Conservation (phyloP, 2,329 filamentous ascomycete species). For the Emergomyces orientalis region DNA sequence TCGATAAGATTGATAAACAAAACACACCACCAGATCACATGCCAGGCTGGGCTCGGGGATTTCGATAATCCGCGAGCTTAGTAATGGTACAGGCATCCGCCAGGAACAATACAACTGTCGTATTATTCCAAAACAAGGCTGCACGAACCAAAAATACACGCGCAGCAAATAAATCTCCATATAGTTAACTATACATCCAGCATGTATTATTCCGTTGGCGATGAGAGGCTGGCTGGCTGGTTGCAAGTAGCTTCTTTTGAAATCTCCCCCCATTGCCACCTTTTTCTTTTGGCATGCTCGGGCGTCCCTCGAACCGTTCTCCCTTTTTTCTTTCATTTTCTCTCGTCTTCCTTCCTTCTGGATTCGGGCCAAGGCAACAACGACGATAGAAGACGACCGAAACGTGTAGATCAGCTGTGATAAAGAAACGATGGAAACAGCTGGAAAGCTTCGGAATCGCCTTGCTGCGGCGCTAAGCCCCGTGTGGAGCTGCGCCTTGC, state of each 20-base stretch:
- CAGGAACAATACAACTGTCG: not conserved
- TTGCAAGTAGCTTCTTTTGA: too few relatives aligned
- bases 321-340: too few relatives aligned
- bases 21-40: too few relatives aligned
- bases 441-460: constrained; percentile 16
- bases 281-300: too few relatives aligned
- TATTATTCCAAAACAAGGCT: not conserved
- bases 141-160: not conserved
- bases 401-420: constrained; percentile 8
- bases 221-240: too few relatives aligned
- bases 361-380: not conserved
- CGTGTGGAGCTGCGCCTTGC: constrained; percentile 8
- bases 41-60: too few relatives aligned
- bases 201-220: too few relatives aligned
- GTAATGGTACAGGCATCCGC: not conserved
- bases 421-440: constrained; percentile 8
- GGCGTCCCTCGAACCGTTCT: too few relatives aligned
- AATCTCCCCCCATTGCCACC: too few relatives aligned
- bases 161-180: not conserved
- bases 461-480: constrained; percentile 11
- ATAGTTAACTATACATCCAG: not conserved
- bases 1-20: too few relatives aligned
- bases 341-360: too few relatives aligned
- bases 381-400: constrained; percentile 8
- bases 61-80: not conserved